Evolutionary conservation across 345 rosid species (phyloP).

Genomic region (Hibiscus syriacus): DNA sequence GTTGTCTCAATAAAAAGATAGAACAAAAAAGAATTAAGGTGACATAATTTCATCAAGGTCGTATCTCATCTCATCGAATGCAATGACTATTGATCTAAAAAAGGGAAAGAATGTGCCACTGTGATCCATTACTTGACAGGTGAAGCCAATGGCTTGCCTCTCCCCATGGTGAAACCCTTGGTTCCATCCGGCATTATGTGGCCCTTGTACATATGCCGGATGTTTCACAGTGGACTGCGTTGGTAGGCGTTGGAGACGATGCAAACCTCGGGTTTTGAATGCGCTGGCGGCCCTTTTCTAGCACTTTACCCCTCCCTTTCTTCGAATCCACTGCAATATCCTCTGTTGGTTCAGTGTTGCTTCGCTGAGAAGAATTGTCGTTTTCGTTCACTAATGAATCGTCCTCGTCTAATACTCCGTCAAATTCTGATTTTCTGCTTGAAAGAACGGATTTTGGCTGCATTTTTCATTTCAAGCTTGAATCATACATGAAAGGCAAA

Average conservation of each 20-base stretch:
- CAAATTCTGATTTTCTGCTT: slow-evolving; percentile 50
- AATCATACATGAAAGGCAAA: too few species aligned
- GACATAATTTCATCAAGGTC: too few species aligned
- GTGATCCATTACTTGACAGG: neutral
- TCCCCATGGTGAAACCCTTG: slow-evolving; percentile 72
- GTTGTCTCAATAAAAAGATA: too few species aligned
- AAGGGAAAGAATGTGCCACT: too few species aligned
- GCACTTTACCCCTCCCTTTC: slow-evolving; percentile 66
- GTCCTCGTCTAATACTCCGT: too few species aligned
- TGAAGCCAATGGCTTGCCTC: slow-evolving; percentile 55
- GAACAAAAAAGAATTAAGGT: too few species aligned
- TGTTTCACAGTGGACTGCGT: slow-evolving; percentile 28
- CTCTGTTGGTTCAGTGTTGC: slow-evolving; percentile 41
- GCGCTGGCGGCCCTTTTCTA: too few species aligned
- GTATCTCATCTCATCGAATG: too few species aligned
- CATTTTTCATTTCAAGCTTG: neutral
- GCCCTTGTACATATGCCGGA: slow-evolving; percentile 45
- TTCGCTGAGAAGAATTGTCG: slow-evolving; percentile 41
- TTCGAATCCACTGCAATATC: slow-evolving; percentile 32
- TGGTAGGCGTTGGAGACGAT: slow-evolving; percentile 27
- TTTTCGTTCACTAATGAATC: slow-evolving; percentile 37
- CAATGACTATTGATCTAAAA: too few species aligned
- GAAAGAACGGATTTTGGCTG: slow-evolving; percentile 96
- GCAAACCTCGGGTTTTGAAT: slow-evolving; percentile 40
- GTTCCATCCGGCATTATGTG: slow-evolving; percentile 92